phyloP scores from a whole-genome alignment of 768 basidiomycete genomes.

The Galerina sulciceps region DNA sequence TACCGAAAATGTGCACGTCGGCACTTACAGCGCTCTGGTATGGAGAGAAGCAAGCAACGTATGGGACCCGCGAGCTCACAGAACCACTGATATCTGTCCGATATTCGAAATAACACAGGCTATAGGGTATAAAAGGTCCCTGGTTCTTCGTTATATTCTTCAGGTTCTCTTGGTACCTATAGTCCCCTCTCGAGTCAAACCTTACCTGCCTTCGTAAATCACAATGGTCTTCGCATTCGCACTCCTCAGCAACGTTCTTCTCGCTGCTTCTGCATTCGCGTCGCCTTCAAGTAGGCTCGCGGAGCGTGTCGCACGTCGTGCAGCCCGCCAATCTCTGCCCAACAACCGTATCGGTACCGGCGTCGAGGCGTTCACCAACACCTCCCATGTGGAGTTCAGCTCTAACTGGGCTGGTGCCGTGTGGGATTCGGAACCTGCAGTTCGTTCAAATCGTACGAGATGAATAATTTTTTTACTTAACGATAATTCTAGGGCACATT shows the following conservation, averaged over 20 bases:
- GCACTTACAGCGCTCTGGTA: not conserved
- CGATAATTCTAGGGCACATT: slow-evolving; percentile 11
- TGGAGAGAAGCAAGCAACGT: slow-evolving; percentile 2
- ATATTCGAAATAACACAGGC: not conserved
- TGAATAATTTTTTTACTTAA: not conserved
- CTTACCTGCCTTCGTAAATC: not conserved
- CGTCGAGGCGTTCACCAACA: slow-evolving; percentile 5
- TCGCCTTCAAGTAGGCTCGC: slow-evolving; percentile 17
- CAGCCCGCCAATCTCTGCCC: slow-evolving; percentile 12
- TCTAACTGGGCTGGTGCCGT: slow-evolving; percentile 24
- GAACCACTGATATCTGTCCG: not conserved
- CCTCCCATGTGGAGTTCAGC: slow-evolving; percentile 19
- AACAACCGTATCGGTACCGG: slow-evolving; percentile 4
- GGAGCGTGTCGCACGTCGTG: slow-evolving; percentile 15
- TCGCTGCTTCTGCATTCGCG: slow-evolving; percentile 16
- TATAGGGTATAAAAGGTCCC: not conserved
- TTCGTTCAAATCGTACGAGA: not conserved
- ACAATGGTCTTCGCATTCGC: slow-evolving; percentile 15
- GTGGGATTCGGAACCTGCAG: slow-evolving; percentile 14
- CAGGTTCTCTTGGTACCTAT: slow-evolving; percentile 3
- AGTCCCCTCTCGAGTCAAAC: not conserved
- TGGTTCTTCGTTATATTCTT: not conserved
- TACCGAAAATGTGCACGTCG: not conserved
- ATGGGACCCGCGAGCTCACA: not conserved
- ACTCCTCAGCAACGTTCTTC: slow-evolving; percentile 18